phyloP scores from a whole-genome alignment of 106 monocot genomes.

The Alisma plantagoaquatica region DNA sequence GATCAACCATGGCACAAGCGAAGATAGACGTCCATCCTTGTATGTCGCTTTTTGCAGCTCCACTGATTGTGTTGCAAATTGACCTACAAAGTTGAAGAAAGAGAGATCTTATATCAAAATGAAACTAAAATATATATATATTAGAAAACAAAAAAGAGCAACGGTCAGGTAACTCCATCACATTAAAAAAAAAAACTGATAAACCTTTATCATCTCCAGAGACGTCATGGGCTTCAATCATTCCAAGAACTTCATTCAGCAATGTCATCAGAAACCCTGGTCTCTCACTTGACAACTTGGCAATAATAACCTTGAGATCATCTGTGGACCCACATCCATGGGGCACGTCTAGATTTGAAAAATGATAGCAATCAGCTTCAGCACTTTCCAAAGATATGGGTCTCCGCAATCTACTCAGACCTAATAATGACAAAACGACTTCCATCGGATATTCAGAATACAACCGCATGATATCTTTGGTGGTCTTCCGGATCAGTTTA shows the following conservation, averaged over 20 bases:
- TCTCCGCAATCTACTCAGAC: slow-evolving; percentile 29
- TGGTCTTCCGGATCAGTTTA: slow-evolving; percentile 35
- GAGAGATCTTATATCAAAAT: too few relatives aligned
- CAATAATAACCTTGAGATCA: slow-evolving; percentile 47
- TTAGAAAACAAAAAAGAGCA: too few relatives aligned
- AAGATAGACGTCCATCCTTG: slow-evolving; percentile 43
- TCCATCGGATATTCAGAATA: slow-evolving; percentile 62
- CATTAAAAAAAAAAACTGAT: too few relatives aligned
- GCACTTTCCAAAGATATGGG: slow-evolving; percentile 11
- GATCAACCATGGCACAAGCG: slow-evolving; percentile 51
- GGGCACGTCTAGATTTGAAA: slow-evolving; percentile 8
- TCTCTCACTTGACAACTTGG: slow-evolving; percentile 39
- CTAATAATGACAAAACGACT: slow-evolving; percentile 55
- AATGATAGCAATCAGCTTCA: slow-evolving; percentile 22
- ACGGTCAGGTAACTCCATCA: too few relatives aligned
- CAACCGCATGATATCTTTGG: slow-evolving; percentile 35
- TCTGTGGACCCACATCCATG: slow-evolving; percentile 7
- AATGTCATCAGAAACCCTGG: slow-evolving; percentile 57
- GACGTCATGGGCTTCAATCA: slow-evolving; percentile 45
- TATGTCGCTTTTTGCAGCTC: too few relatives aligned
- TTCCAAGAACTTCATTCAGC: slow-evolving; percentile 50
- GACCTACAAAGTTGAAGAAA: too few relatives aligned
- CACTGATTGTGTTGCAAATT: too few relatives aligned
- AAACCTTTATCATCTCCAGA: too few relatives aligned
- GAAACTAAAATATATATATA: too few relatives aligned